phyloP scores from a whole-genome alignment of 2,329 filamentous ascomycete genomes.

The Ophiostoma populinum region DNA sequence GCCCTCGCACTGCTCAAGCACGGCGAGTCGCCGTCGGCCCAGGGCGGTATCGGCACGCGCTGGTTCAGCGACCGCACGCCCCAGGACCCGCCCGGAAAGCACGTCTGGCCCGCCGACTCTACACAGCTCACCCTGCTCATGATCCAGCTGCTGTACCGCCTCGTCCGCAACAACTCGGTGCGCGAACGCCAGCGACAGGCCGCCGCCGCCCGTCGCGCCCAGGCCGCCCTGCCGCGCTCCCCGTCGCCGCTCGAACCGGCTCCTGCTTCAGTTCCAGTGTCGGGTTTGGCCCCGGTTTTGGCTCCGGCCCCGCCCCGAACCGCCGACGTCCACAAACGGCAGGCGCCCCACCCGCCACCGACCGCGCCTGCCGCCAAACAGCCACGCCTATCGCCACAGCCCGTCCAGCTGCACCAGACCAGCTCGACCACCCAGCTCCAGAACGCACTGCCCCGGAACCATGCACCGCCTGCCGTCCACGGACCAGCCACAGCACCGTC shows the following conservation, averaged over 20 bases:
- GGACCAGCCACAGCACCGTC: too few relatives aligned
- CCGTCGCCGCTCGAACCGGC: neutral
- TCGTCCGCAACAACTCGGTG: slow-evolving; percentile 5
- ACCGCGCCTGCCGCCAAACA: neutral
- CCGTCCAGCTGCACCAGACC: too few relatives aligned
- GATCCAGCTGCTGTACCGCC: slow-evolving; percentile 9
- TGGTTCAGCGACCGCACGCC: slow-evolving; percentile 6
- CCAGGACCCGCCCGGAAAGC: neutral
- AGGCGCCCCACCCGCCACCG: too few relatives aligned
- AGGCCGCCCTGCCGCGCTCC: neutral
- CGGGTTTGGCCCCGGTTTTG: too few relatives aligned
- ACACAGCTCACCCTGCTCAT: slow-evolving; percentile 8
- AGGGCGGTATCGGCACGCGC: slow-evolving; percentile 5
- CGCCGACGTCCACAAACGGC: too few relatives aligned
- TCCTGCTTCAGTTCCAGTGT: too few relatives aligned
- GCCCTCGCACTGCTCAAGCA: slow-evolving; percentile 6
- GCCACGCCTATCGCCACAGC: slow-evolving; percentile 1
- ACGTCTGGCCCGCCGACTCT: slow-evolving; percentile 11
- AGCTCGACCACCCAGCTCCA: too few relatives aligned
- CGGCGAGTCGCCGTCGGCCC: neutral
- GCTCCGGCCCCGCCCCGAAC: too few relatives aligned
- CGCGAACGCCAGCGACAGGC: slow-evolving; percentile 4
- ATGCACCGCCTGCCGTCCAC: too few relatives aligned
- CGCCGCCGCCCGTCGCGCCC: neutral
- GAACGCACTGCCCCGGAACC: too few relatives aligned